Evolutionary conservation across 495 filamentous ascomycete species (phyloP).

Genomic region (Mycothermus thermophilus): DNA sequence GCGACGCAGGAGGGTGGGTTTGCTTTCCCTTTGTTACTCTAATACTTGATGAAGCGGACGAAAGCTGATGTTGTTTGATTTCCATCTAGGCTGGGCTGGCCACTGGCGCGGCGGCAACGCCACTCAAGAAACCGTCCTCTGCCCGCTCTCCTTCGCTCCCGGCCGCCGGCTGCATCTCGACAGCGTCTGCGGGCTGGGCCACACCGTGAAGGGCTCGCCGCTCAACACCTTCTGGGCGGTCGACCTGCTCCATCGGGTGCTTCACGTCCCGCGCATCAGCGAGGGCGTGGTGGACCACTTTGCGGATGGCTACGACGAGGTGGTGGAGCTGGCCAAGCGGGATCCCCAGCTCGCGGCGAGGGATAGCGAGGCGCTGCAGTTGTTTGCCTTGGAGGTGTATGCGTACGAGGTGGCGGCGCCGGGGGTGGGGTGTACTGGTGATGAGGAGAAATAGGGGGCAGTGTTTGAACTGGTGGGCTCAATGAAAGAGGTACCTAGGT

Average conservation of each 20-base stretch:
- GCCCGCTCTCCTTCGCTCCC: conserved; percentile 36
- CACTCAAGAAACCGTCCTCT: conserved; percentile 48
- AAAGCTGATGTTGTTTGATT: background rate
- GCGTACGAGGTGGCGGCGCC: conserved; percentile 40
- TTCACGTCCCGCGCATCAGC: conserved; percentile 39
- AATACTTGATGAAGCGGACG: too few species aligned
- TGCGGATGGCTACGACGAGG: conserved; percentile 37
- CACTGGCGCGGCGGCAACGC: conserved; percentile 47
- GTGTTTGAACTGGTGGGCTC: too few species aligned
- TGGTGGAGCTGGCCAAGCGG: conserved; percentile 28
- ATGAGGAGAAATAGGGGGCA: conserved; percentile 32
- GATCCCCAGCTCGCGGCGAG: conserved; percentile 27
- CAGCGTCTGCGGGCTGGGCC: conserved; percentile 39
- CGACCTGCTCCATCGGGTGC: conserved; percentile 44
- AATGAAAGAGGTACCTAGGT: too few species aligned
- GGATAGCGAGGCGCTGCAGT: conserved; percentile 42
- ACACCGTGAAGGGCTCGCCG: conserved; percentile 29
- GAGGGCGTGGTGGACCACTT: conserved; percentile 43
- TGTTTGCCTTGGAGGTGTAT: conserved; percentile 47
- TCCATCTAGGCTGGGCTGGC: conserved; percentile 35
- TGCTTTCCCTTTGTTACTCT: background rate
- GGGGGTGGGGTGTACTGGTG: conserved; percentile 37
- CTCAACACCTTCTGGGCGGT: conserved; percentile 43
- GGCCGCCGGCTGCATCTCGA: conserved; percentile 38
- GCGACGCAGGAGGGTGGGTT: conserved; percentile 26